Conservation (phyloP, 2,329 filamentous ascomycete genomes). For the Colletotrichum melonis region DNA sequence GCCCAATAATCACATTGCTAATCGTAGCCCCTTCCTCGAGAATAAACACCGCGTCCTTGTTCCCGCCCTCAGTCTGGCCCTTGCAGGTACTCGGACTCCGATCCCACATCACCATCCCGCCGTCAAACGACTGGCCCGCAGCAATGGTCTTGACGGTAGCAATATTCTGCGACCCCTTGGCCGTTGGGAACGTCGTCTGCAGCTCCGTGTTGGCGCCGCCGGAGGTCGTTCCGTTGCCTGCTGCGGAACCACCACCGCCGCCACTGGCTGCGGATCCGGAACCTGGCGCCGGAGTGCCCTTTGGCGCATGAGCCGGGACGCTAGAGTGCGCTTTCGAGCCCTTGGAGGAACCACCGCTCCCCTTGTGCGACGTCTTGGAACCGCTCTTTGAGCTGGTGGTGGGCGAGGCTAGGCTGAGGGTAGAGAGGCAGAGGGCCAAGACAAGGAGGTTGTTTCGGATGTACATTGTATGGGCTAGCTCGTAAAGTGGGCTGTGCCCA, state of each 20-base stretch:
- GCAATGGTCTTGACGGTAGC: slow-evolving; percentile 28
- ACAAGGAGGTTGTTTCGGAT: slow-evolving; percentile 25
- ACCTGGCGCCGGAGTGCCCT: neutral
- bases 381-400: slow-evolving; percentile 2
- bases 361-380: neutral
- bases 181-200: slow-evolving; percentile 22
- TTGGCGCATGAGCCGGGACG: neutral
- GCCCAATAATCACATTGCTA: slow-evolving; percentile 57
- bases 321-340: neutral
- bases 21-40: slow-evolving; percentile 54
- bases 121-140: slow-evolving; percentile 31
- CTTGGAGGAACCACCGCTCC: neutral
- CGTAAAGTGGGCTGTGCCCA: neutral
- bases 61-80: slow-evolving; percentile 54
- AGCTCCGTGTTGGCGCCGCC: slow-evolving; percentile 1
- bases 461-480: neutral
- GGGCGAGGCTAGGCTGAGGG: slow-evolving; percentile 2
- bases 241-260: neutral
- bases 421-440: slow-evolving; percentile 19
- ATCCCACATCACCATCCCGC: slow-evolving; percentile 44
- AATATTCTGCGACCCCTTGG: slow-evolving; percentile 28
- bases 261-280: neutral
- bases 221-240: slow-evolving; percentile 11
- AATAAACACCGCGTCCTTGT: slow-evolving; percentile 53
- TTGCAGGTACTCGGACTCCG: slow-evolving; percentile 52